Evolutionary conservation across 1,284 basidiomycete genomes (phyloP).

Genomic region (Puccinia triticina): DNA sequence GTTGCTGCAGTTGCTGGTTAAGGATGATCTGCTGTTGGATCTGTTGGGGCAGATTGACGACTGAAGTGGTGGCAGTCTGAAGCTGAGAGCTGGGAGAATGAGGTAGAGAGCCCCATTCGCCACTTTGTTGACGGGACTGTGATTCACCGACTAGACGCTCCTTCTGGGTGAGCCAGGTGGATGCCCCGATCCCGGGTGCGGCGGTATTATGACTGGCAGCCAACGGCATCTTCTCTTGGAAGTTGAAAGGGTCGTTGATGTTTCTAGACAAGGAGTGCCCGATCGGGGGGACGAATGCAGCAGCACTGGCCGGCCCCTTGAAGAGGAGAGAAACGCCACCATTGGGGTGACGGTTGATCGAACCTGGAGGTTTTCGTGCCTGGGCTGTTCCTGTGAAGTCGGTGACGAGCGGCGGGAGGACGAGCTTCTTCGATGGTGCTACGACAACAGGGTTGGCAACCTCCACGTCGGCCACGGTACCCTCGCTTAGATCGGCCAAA

Average conservation of each 20-base stretch:
- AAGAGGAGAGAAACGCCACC: constrained; percentile 3
- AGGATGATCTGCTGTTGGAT: constrained; percentile 45
- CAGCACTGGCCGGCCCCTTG: constrained; percentile 63
- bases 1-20: constrained; percentile 50
- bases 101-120: constrained; percentile 30
- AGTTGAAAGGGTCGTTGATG: constrained; percentile 56
- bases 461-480: neutral
- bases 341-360: constrained; percentile 15
- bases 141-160: constrained; percentile 67
- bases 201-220: constrained; percentile 59
- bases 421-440: constrained; percentile 29
- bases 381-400: neutral
- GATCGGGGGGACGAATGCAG: constrained; percentile 64
- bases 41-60: constrained; percentile 34
- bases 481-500: constrained; percentile 18
- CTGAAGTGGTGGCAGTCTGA: constrained; percentile 65
- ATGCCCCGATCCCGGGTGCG: constrained; percentile 65
- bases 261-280: constrained; percentile 62
- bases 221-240: constrained; percentile 60
- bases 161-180: constrained; percentile 63
- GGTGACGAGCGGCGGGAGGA: constrained; percentile 41
- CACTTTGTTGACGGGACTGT: constrained; percentile 54
- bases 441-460: neutral
- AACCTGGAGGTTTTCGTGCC: neutral
- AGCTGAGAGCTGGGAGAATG: constrained; percentile 61